These are phyloP conservation scores for Dionaea muscipula DNA, from an alignment of 179 eudicot species.

Conservation along the genomic window DNA sequence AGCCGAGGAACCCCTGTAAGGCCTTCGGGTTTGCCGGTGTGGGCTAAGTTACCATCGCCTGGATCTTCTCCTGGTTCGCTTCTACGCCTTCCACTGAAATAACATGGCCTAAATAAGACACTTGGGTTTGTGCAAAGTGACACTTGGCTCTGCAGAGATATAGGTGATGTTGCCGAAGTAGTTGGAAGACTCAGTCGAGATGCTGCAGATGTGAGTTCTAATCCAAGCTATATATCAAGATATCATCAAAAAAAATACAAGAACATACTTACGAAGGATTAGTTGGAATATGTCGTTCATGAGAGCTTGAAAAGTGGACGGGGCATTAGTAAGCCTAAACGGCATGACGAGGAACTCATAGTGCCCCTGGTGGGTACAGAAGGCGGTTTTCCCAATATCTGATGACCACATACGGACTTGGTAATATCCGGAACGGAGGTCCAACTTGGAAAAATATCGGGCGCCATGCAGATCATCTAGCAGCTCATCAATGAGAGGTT, in stretches of 20 bases:
- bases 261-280: background rate
- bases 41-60: no score
- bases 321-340: background rate
- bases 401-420: background rate
- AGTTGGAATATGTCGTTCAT: background rate
- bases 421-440: background rate
- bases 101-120: no score
- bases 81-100: no score
- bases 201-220: background rate
- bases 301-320: background rate
- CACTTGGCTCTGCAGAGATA: no score
- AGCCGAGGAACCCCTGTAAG: no score
- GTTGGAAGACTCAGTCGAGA: no score
- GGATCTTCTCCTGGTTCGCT: no score
- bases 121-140: no score
- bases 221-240: background rate
- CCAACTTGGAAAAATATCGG: background rate
- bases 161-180: no score
- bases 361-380: background rate
- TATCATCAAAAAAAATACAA: background rate
- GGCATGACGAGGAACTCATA: no score
- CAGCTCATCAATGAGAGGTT: background rate
- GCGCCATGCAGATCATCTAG: background rate
- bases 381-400: background rate
- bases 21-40: no score